Conservation (phyloP, 805 yeast genomes). For the Yamadazyma laniorum region DNA sequence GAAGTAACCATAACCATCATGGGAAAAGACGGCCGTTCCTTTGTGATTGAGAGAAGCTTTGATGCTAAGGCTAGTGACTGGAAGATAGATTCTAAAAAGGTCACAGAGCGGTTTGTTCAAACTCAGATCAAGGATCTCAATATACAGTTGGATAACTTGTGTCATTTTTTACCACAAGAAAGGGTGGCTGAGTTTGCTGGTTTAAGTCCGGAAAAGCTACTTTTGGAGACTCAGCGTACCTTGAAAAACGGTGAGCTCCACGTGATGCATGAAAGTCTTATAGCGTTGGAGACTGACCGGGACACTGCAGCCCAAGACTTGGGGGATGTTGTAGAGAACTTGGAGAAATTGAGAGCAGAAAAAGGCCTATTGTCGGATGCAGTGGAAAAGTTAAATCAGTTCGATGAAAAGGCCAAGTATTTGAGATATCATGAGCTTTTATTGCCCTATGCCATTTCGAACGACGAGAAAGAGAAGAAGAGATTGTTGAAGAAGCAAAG, state of each 20-base stretch:
- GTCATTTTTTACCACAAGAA: slow-evolving; percentile 95
- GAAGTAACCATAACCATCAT: slow-evolving; percentile 51
- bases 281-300: slow-evolving; percentile 44
- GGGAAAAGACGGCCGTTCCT: slow-evolving; percentile 30
- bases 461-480: slow-evolving; percentile 35
- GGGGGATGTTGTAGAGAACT: slow-evolving; percentile 23
- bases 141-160: slow-evolving; percentile 85
- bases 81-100: slow-evolving; percentile 42
- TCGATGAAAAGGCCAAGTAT: slow-evolving; percentile 43
- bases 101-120: slow-evolving; percentile 47
- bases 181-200: slow-evolving; percentile 90
- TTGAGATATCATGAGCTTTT: slow-evolving; percentile 36
- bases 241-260: slow-evolving; percentile 61
- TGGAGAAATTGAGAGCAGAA: slow-evolving; percentile 34
- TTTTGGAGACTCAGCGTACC: slow-evolving; percentile 79
- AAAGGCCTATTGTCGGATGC: slow-evolving; percentile 42
- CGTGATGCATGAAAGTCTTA: slow-evolving; percentile 55
- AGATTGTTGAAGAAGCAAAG: slow-evolving; percentile 33
- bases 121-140: slow-evolving; percentile 48
- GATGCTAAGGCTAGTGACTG: slow-evolving; percentile 50
- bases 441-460: slow-evolving; percentile 40
- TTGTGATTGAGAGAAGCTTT: slow-evolving; percentile 47
- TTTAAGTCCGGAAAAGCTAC: slow-evolving; percentile 67
- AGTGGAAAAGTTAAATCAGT: slow-evolving; percentile 47
- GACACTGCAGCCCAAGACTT: slow-evolving; percentile 27